These are phyloP conservation scores for Podaxis sp. DNA, from an alignment of 768 basidiomycete genomes.

Conservation along the genomic window DNA sequence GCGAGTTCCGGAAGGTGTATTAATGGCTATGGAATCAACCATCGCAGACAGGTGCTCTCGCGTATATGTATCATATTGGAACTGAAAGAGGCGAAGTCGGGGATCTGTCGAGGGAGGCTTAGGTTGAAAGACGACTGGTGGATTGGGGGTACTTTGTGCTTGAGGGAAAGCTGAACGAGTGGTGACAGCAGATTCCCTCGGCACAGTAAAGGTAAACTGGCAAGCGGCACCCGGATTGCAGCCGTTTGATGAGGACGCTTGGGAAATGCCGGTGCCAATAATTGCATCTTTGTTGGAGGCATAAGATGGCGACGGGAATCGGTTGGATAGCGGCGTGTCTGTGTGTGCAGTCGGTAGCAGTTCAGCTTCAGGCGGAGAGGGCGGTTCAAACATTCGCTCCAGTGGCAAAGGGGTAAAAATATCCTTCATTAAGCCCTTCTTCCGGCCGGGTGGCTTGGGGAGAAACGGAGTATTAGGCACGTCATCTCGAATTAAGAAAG, in stretches of 20 bases:
- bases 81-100: conserved; percentile 84
- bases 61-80: conserved; percentile 96
- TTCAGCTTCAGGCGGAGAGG: conserved; percentile 62
- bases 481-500: conserved; percentile 76
- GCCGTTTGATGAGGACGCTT: conserved; percentile 45
- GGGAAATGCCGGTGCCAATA: conserved; percentile 50
- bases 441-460: conserved; percentile 66
- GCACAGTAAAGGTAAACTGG: conserved; percentile 76
- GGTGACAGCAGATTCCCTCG: conserved; percentile 34
- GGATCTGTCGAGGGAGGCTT: conserved; percentile 58
- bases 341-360: neutral
- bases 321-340: neutral
- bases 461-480: conserved; percentile 53
- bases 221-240: conserved; percentile 50
- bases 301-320: neutral
- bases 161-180: conserved; percentile 42
- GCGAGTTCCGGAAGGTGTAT: conserved; percentile 61
- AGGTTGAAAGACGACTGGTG: conserved; percentile 28
- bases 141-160: conserved; percentile 63
- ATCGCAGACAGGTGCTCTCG: conserved; percentile 91
- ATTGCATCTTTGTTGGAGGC: conserved; percentile 34
- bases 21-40: conserved; percentile 91
- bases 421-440: conserved; percentile 67
- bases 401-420: conserved; percentile 87
- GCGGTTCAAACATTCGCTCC: conserved; percentile 93